Evolutionary conservation across 805 yeast species (phyloP), one percentile per base, ranked within the genome.

Genomic region (Henningerozyma blattae): DNA sequence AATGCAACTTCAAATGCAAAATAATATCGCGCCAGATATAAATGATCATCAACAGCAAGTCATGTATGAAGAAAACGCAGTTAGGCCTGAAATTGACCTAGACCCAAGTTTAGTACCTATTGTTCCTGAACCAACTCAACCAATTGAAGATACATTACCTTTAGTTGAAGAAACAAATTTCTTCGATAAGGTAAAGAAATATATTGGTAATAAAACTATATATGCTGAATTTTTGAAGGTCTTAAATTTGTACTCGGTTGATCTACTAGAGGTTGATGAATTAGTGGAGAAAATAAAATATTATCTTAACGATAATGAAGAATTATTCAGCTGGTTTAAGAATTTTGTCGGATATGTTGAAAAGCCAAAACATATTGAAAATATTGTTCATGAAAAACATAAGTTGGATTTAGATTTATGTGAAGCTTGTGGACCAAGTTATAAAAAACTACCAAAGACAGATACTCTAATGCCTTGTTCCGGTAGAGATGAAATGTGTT

Each of bases 401-500:
- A 86, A 81, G 46, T 64, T 91, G 39, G 97, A 91, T 49, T 68
- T 91, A 36, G 77, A 89, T 20, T 67, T 84, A 47, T 91, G 97
- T 61, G 84, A 91, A 55, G 82, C 95, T 4, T 84, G 83, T 50
- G 97, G 97, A 9, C 96, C 97, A 15, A 82, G 95, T 29, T 91
- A 91, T 58, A 75, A 96, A 50, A 74, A 82, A 48, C 67, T 89
- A 35, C 98, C 98, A 18, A 87, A 87, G 48, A 74, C 91, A 1
- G 97, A 89, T 55, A 84, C 95, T 0, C 82, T 75, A 50, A 86
- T 86, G 94, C 96, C 97, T 16, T 89, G 97, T 48, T 82, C 94
- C 8, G 98, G 98, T 14, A 75, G 99, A 48, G 99, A 91, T 59
- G 97, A 89, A 48, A 82, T 91, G 87, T 91, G 98, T 56, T 89